These are phyloP conservation scores for Alternaria postmessia DNA, from an alignment of 2,329 filamentous ascomycete species.

Conservation along the genomic window DNA sequence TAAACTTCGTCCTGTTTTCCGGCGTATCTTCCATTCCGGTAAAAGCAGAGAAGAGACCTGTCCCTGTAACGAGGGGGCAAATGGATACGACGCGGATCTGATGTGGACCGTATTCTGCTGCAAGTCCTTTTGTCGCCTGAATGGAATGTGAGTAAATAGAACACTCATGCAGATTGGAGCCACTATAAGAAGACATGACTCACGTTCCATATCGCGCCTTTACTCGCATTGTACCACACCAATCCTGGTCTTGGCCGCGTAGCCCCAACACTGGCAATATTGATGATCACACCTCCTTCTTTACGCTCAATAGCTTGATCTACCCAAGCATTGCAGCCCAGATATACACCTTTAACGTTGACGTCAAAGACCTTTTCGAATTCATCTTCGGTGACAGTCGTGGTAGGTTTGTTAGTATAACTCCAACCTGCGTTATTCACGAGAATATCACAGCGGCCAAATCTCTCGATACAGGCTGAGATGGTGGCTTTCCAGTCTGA, in stretches of 20 bases:
- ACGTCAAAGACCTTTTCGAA: slow-evolving; percentile 73
- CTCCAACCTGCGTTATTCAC: slow-evolving; percentile 68
- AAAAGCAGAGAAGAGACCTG: slow-evolving; percentile 68
- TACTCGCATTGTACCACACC: slow-evolving; percentile 75
- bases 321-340: slow-evolving; percentile 66
- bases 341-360: slow-evolving; percentile 73
- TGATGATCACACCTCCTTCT: slow-evolving; percentile 68
- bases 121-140: slow-evolving; percentile 69
- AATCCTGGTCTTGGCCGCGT: slow-evolving; percentile 68
- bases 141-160: slow-evolving; percentile 23
- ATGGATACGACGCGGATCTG: slow-evolving; percentile 78
- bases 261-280: slow-evolving; percentile 71
- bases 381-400: slow-evolving; percentile 70
- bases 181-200: not conserved
- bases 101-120: slow-evolving; percentile 75
- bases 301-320: slow-evolving; percentile 67
- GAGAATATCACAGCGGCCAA: slow-evolving; percentile 67
- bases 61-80: slow-evolving; percentile 72
- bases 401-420: slow-evolving; percentile 64
- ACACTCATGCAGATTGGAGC: not conserved
- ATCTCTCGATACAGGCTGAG: slow-evolving; percentile 59
- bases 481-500: slow-evolving; percentile 62
- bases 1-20: slow-evolving; percentile 61
- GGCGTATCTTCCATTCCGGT: slow-evolving; percentile 69
- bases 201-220: slow-evolving; percentile 70